Base-by-base conservation (phyloP, 2,329 filamentous ascomycete genomes). In the Alternaria sp. region DNA sequence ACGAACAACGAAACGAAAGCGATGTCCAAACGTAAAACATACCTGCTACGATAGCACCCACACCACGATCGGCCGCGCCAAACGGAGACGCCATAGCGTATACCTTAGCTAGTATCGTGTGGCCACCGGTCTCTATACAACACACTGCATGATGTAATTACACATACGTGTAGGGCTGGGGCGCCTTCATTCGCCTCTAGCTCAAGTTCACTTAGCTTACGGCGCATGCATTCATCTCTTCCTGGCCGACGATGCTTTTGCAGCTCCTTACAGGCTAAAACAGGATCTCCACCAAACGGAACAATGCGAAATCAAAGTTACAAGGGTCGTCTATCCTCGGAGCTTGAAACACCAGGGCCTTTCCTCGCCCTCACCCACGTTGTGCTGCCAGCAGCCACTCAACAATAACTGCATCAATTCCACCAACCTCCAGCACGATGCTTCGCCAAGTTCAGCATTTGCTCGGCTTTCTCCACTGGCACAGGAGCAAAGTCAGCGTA, bases 401-500 rank as follows among this genome's bases (percentile, higher is more conserved):
- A 21, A 41, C 5, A 21, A 41, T 21, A 9, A 37, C 28, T 15
- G 10, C 49, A 41, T 53, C 9, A 14, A 41, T 41, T 25, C 23
- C 23, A 55, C 56, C 45, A 43, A 26, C 6, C 7, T 30, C 26
- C 28, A 15, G 45, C 49, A n/a, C 20, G 49, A 25, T 55, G 37
- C 47, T 71, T 69, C 6, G 63, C 63, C 8, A 43, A 25, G 1
- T 58, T 43, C 15, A 72, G 53, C 26, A 43, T 59, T 21, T 56
- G 44, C 18, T 65, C 55, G n/a, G 70, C 68, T 25, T 68, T 59
- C 11, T 66, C 54, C 11, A 69, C 50, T 53, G 9, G 30, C 15
- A 18, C 15, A 23, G 20, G 12, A 33, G 15, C 37, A 18, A 23
- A 33, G 23, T 53, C 14, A 53, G 49, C 37, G 14, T 41, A 41